Evolutionary conservation across 2,329 filamentous ascomycete genomes (phyloP).

Genomic region (Lachnellula suecica): DNA sequence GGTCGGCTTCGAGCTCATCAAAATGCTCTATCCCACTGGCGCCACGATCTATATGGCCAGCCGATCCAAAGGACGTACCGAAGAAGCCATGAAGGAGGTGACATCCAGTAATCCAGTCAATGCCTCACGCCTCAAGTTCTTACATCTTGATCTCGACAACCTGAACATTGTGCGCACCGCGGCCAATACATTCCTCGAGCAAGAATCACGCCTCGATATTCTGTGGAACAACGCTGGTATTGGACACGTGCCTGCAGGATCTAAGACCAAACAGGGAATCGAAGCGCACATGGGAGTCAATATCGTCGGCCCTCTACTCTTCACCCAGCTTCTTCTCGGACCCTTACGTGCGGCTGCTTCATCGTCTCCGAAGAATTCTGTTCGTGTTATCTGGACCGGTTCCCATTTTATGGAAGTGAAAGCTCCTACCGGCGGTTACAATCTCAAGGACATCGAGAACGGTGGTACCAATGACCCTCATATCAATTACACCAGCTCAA

Average conservation of each 20-base stretch:
- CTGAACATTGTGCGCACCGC: slow-evolving; percentile 35
- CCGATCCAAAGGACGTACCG: slow-evolving; percentile 37
- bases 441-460: slow-evolving; percentile 12
- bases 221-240: slow-evolving; percentile 37
- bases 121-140: slow-evolving; percentile 29
- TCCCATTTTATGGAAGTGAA: slow-evolving; percentile 24
- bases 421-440: slow-evolving; percentile 9
- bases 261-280: slow-evolving; percentile 5
- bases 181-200: slow-evolving; percentile 32
- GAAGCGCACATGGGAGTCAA: slow-evolving; percentile 18
- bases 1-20: slow-evolving; percentile 36
- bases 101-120: slow-evolving; percentile 19
- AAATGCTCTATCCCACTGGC: slow-evolving; percentile 37
- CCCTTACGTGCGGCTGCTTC: not conserved
- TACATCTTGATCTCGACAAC: slow-evolving; percentile 37
- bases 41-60: slow-evolving; percentile 43
- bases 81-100: slow-evolving; percentile 37
- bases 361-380: not conserved
- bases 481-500: slow-evolving; percentile 15
- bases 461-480: slow-evolving; percentile 1
- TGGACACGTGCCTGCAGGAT: not conserved
- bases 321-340: slow-evolving; percentile 36
- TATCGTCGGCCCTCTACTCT: slow-evolving; percentile 12
- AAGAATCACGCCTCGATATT: slow-evolving; percentile 36
- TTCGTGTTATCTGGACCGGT: slow-evolving; percentile 29